Evolutionary conservation across 495 filamentous ascomycete species (phyloP).

Genomic region (Trichoderma erinaceum): DNA sequence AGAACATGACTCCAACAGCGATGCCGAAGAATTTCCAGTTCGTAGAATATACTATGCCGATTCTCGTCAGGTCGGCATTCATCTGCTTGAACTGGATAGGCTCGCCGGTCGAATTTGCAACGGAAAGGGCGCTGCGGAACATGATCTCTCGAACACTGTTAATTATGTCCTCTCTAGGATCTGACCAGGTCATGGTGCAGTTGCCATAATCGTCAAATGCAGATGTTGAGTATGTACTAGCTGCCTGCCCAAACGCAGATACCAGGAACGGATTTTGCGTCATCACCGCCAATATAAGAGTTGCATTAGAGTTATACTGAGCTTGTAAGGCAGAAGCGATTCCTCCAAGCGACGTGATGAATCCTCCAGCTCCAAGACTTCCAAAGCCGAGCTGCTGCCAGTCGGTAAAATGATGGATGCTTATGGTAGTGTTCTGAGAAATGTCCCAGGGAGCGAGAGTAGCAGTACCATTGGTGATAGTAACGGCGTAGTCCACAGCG

Average conservation of each 20-base stretch:
- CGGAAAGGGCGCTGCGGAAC: constrained; percentile 9
- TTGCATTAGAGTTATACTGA: constrained; percentile 1
- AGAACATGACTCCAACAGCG: background rate
- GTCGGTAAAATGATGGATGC: background rate
- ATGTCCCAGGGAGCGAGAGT: background rate
- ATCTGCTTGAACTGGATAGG: background rate
- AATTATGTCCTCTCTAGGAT: background rate
- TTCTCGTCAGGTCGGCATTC: background rate
- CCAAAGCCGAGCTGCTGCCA: background rate
- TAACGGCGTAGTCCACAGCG: background rate
- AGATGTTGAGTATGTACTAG: background rate
- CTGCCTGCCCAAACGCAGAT: background rate
- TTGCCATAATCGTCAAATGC: background rate
- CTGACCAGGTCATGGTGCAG: background rate
- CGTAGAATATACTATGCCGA: background rate
- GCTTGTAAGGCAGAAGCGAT: background rate
- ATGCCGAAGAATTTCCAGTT: background rate
- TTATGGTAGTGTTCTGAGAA: background rate
- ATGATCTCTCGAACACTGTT: constrained; percentile 4
- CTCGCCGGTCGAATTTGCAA: background rate
- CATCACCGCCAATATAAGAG: background rate
- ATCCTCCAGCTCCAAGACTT: constrained; percentile 1
- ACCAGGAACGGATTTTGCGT: background rate
- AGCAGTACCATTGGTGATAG: background rate
- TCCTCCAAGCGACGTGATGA: background rate